Evolutionary conservation across 1,284 basidiomycete species (phyloP), one percentile per base, ranked within the genome.

Genomic region (Trametes sp.): DNA sequence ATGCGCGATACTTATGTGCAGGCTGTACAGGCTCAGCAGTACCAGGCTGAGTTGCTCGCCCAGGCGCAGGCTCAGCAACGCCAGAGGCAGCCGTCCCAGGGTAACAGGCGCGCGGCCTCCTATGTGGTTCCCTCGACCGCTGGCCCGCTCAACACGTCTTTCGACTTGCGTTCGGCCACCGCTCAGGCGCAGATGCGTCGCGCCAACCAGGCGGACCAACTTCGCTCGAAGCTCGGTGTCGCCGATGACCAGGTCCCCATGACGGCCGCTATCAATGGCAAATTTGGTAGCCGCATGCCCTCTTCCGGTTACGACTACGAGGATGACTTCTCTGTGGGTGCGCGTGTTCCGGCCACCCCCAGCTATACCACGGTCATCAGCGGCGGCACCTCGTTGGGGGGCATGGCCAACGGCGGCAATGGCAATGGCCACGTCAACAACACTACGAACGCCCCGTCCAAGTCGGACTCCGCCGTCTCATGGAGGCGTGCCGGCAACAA

Each of bases 401-500:
- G 90, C 51, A 80, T 77, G 62, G 77, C 80, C 11, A 65, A 78
- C n/a, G 78, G 81, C 16, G n/a, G n/a, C 38, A 75, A 76, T 59
- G 23, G 13, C n/a, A 29, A 28, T 10, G 29, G 16, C 19, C 13
- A 41, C 38, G 38, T 14, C 38, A 41, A 41, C 38, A 41, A 41
- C 16, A n/a, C 16, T 9, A 29, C 19, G 24, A 42, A 35, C n/a
- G 69, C 73, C 59, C 68, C 65, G 45, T 92, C 90, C 72, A 93
- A 92, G 77, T 91, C 91, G 4, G 91, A 94, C 71, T 76, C 84
- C 42, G 92, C 85, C 51, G 78, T 85, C 23, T 92, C 89, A 57
- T 94, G 92, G 92, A 84, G 92, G 70, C 88, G 92, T 52, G 84
- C 84, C 21, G 84, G 83, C 70, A 88, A 85, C 72, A 85, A 91